Evolutionary conservation across 2,329 filamentous ascomycete genomes (phyloP), one percentile per base, ranked within the genome.

Genomic region (Cryphonectria japonica): DNA sequence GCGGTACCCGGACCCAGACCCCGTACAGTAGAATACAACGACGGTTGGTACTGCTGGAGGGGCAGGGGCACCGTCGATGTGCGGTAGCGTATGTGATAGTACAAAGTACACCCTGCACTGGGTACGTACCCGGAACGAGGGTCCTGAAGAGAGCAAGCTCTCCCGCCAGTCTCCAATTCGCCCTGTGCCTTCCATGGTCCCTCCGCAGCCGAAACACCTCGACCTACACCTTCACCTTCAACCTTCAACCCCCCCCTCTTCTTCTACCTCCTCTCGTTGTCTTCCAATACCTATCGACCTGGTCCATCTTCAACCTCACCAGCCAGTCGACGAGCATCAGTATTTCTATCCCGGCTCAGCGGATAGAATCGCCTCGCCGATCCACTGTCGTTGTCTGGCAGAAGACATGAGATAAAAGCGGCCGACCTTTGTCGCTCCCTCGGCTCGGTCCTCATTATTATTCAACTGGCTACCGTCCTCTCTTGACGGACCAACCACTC

Each of bases 91-190:
- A 22, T 50, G 52, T 16, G n/a, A 57, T 57, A 9, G 52, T 32
- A 29, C 52, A 57, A 29, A 29, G 52, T 57, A 57, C 52, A 57
- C 52, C 9, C 52, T 29, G 57, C 29, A 37, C 29, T 37, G 34
- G 59, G 59, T 61, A 61, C 59, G 59, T 61, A 61, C 59, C 34
- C 32, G 34, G 26, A 34, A 22, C 59, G 59, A 61, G 39, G 61
- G 61, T 26, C 61, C 61, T 64, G 61, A 64, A 46, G 39, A 66
- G 46, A 39, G 39, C 52, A 60, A 60, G 52, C 54, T 57, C 43
- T 67, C 66, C 66, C 66, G 54, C 66, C 66, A 60, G 32, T 67
- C 66, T 67, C 66, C 66, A 67, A 67, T 61, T 67, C 52, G 66
- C 37, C 66, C 61, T 67, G 54, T 46, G 64, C 37, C 54, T 26